Base-by-base conservation (phyloP, 1,284 basidiomycete species). In the Moesziomyces antarcticus region DNA sequence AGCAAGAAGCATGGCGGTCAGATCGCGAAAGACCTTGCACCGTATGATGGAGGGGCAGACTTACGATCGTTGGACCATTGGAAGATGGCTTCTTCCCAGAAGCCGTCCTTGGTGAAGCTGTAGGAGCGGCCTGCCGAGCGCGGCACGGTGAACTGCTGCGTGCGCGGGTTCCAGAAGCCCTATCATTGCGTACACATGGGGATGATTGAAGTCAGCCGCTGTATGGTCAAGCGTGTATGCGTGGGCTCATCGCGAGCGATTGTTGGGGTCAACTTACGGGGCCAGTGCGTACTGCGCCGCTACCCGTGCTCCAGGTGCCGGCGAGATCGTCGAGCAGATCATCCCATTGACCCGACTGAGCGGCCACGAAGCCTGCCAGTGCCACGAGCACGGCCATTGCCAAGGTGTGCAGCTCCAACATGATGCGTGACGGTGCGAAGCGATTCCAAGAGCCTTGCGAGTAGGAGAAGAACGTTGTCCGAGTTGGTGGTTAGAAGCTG, bases 271-370 rank as follows among this genome's bases (percentile, higher is more conserved):
- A 25, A 69, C 77, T 50, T 46, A 79, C 74, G 20, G 69, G 54
- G 20, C 80, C 80, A 13, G 80, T 82, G n/a, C 66, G 46, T 5
- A 82, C 78, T 33, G 61, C 61, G 8, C 80, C 77, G n/a, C 64
- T 68, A 22, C 80, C 80, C 3, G 72, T 75, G n/a, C 62, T 70
- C 80, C 80, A 82, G n/a, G 80, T 82, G 20, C 80, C 80, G 6
- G 35, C 45, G 25, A 64, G 62, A 20, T 54, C 50, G 16, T 40
- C 41, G 27, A 64, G 14, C 20, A 64, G 42, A 5, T 58, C 47
- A 25, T 57, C 62, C 50, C 53, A 64, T 3, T 33, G 55, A 24
- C 16, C 27, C 21, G 59, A 52, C 40, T 64, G 62, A 22, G 62
- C 55, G 7, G 46, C 45, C 11, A 42, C 62, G 18, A 64, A 22